Conservation (phyloP, 129 eudicot species). For the Pittosporum tobira region DNA sequence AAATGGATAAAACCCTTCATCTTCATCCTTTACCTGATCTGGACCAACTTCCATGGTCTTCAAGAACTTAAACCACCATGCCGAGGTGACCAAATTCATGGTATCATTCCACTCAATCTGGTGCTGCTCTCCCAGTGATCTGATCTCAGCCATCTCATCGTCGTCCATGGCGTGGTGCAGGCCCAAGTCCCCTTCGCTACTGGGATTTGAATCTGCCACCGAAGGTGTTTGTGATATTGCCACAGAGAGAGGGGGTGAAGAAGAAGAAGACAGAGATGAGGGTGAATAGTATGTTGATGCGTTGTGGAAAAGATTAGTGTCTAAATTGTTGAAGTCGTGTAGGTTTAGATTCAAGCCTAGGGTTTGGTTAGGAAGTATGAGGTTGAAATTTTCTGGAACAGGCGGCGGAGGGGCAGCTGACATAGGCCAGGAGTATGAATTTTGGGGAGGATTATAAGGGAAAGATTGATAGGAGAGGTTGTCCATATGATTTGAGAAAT, state of each 20-base stretch:
- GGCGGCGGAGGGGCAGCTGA: constrained; percentile 18
- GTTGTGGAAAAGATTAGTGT: constrained; percentile 30
- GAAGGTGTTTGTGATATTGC: constrained; percentile 7
- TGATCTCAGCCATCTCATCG: constrained; percentile 71
- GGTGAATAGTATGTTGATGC: constrained; percentile 2
- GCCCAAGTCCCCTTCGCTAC: constrained; percentile 7
- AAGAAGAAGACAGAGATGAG: constrained; percentile 16
- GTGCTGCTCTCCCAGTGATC: constrained; percentile 68
- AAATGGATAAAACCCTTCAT: constrained; percentile 27
- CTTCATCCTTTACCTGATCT: constrained; percentile 18
- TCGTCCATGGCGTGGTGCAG: constrained; percentile 66
- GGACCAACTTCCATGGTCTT: constrained; percentile 37
- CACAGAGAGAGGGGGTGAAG: constrained; percentile 31
- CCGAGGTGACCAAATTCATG: constrained; percentile 56
- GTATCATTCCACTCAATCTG: constrained; percentile 89
- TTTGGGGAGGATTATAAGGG: constrained; percentile 18
- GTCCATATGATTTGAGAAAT: constrained; percentile 12
- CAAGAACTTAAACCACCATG: constrained; percentile 74
- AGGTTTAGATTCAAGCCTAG: constrained; percentile 81
- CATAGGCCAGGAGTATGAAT: constrained; percentile 3
- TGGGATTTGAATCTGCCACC: constrained; percentile 20
- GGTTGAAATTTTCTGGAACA: constrained; percentile 30
- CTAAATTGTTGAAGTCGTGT: constrained; percentile 60
- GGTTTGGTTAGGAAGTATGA: constrained; percentile 75
- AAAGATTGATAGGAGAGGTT: constrained; percentile 15